Evolutionary conservation across 73 alveolate species (phyloP).

Genomic region (Breviolum minutum): DNA sequence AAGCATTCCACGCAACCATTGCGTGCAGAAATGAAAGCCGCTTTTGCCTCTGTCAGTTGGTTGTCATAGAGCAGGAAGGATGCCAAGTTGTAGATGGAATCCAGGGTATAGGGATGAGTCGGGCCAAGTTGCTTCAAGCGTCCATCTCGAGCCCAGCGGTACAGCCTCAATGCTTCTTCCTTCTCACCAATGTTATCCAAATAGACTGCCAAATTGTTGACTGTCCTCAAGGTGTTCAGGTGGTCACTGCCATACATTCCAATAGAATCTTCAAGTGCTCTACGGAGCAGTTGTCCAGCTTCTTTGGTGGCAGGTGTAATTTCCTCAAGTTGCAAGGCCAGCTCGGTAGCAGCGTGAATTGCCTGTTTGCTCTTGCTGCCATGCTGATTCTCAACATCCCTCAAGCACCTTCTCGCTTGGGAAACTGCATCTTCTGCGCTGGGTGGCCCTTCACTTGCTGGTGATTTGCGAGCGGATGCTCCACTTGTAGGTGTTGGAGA

Average conservation of each 20-base stretch:
- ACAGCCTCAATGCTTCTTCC: conserved; percentile 45
- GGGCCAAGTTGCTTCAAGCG: conserved; percentile 65
- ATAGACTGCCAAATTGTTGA: conserved; percentile 69
- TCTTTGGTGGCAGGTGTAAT: conserved; percentile 54
- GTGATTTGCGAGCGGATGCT: neutral
- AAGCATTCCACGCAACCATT: conserved; percentile 72
- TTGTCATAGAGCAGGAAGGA: conserved; percentile 50
- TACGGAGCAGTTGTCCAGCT: conserved; percentile 61
- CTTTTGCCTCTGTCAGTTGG: conserved; percentile 29
- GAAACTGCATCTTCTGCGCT: conserved; percentile 49
- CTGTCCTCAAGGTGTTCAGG: conserved; percentile 74
- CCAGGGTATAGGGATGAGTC: conserved; percentile 64
- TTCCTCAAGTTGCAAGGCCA: conserved; percentile 46
- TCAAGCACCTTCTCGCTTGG: conserved; percentile 40
- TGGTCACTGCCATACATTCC: conserved; percentile 35
- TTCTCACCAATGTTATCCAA: conserved; percentile 63
- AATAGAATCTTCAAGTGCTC: conserved; percentile 49
- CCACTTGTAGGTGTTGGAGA: conserved; percentile 81
- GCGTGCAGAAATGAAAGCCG: conserved; percentile 36
- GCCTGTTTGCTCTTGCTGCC: conserved; percentile 66
- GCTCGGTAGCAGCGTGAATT: neutral
- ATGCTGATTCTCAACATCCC: conserved; percentile 68
- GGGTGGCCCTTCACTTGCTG: conserved; percentile 10
- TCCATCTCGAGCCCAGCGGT: conserved; percentile 82
- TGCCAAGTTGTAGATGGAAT: conserved; percentile 63